phyloP scores from a whole-genome alignment of 2,329 filamentous ascomycete species.

The Neonectria magnoliae region DNA sequence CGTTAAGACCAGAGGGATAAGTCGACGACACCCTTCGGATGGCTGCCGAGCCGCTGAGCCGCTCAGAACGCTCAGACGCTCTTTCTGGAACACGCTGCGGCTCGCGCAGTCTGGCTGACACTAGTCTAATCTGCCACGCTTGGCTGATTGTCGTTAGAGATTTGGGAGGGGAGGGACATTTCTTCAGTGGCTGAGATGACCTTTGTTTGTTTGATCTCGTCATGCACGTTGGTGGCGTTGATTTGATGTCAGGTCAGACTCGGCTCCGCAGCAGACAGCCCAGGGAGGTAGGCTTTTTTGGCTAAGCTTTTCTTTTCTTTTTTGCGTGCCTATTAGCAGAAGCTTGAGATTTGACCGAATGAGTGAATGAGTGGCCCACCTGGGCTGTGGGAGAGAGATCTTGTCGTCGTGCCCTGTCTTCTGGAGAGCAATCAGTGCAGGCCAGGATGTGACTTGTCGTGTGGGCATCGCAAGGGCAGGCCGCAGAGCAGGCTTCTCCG shows the following conservation, averaged over 20 bases:
- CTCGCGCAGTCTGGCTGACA: neutral
- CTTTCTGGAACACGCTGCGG: slow-evolving; percentile 1
- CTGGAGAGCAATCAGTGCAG: neutral
- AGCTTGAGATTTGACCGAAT: neutral
- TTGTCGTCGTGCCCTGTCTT: neutral
- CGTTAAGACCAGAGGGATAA: neutral
- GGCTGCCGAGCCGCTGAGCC: slow-evolving; percentile 1
- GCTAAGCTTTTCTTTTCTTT: neutral
- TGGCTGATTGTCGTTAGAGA: slow-evolving; percentile 12
- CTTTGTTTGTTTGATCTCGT: slow-evolving; percentile 5
- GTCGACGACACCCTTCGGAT: neutral
- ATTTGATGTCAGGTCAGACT: slow-evolving; percentile 7
- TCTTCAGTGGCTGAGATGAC: slow-evolving; percentile 9
- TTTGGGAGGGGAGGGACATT: neutral
- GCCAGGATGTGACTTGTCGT: neutral
- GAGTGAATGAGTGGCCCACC: no score
- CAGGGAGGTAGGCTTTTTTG: neutral
- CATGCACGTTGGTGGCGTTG: slow-evolving; percentile 9
- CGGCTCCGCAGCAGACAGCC: slow-evolving; percentile 14
- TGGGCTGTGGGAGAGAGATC: neutral
- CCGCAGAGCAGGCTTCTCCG: neutral
- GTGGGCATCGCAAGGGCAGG: neutral
- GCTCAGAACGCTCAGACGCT: neutral
- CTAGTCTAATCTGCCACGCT: neutral
- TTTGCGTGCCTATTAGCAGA: neutral